These are phyloP conservation scores for Pseudevernia furfuracea DNA, from an alignment of 495 filamentous ascomycete species.

Conservation along the genomic window DNA sequence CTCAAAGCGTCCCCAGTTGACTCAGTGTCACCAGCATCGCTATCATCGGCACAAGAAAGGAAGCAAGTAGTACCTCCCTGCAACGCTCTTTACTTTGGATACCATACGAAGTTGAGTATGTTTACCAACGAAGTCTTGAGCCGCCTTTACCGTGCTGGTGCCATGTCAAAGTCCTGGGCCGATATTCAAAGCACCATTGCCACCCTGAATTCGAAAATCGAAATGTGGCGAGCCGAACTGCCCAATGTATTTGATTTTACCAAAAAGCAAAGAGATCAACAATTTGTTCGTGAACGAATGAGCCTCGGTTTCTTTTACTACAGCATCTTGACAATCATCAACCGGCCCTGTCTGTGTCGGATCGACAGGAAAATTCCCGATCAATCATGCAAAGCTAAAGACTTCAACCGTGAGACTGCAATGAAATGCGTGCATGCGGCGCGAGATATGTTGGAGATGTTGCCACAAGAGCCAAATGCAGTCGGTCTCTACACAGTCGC, in stretches of 20 bases:
- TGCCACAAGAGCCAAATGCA: constrained; percentile 43
- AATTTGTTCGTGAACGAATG: constrained; percentile 33
- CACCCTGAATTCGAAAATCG: constrained; percentile 43
- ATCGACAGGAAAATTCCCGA: constrained; percentile 43
- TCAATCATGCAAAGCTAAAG: constrained; percentile 35
- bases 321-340: constrained; percentile 51
- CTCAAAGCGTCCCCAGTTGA: background rate
- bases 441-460: constrained; percentile 43
- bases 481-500: constrained; percentile 45
- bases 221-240: constrained; percentile 47
- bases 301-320: constrained; percentile 52
- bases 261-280: constrained; percentile 31
- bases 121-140: constrained; percentile 50
- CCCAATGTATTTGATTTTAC: constrained; percentile 47
- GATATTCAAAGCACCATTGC: constrained; percentile 52
- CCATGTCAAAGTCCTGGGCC: constrained; percentile 47
- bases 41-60: constrained; percentile 25
- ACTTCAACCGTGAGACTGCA: constrained; percentile 52
- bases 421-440: constrained; percentile 50
- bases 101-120: constrained; percentile 43
- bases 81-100: constrained; percentile 42
- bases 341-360: constrained; percentile 57
- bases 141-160: constrained; percentile 51
- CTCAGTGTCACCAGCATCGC: constrained; percentile 16
- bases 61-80: constrained; percentile 33